A percentile compares a stretch with the other conserved stretches of the same genome.
These are phyloP conservation scores for Celoporthe dispersa DNA, from an alignment of 2,329 filamentous ascomycete genomes.

Conservation along the genomic window DNA sequence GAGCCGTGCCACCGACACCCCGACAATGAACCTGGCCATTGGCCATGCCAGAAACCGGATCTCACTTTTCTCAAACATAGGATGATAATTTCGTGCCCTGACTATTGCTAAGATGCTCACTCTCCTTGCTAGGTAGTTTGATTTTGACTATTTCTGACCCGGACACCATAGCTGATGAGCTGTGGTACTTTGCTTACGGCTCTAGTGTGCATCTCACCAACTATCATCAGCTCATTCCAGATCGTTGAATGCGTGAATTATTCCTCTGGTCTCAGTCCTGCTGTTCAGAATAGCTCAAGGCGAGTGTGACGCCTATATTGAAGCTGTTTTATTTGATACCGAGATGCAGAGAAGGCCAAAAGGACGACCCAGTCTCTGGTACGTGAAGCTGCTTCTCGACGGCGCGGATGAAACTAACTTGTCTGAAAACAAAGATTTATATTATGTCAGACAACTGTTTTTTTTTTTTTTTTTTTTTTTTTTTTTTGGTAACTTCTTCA, in stretches of 20 bases:
- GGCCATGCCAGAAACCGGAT: no score
- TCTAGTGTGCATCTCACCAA: not conserved
- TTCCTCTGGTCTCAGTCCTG: not conserved
- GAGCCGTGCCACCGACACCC: no score
- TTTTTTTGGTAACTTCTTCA: no score
- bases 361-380: not conserved
- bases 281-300: not conserved
- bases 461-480: no score
- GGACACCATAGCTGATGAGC: not conserved
- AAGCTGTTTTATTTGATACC: not conserved
- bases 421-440: no score
- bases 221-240: not conserved
- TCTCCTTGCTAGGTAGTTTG: no score
- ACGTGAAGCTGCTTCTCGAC: not conserved
- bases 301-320: not conserved
- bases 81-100: no score
- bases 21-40: no score
- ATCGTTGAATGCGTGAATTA: not conserved
- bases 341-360: not conserved
- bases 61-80: no score
- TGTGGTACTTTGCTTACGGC: not conserved
- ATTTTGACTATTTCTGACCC: no score
- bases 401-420: not conserved
- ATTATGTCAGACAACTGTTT: no score
- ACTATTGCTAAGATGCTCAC: no score